These are phyloP conservation scores for Lasiodiplodia sp. DNA, from an alignment of 2,329 filamentous ascomycete species.

Conservation along the genomic window DNA sequence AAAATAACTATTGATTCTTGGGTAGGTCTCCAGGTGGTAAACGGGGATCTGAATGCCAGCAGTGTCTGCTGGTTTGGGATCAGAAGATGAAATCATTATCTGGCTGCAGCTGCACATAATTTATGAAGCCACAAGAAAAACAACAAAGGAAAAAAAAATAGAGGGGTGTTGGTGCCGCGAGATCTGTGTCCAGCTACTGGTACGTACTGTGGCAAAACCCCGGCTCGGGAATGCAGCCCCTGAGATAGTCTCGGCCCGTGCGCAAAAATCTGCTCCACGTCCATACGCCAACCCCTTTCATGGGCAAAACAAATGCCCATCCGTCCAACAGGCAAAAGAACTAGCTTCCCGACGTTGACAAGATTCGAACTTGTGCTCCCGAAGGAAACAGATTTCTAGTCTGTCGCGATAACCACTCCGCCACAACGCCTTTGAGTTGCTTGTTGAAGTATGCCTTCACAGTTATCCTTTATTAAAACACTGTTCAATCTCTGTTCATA, in stretches of 20 bases:
- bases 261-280: conserved; percentile 3
- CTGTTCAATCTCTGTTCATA: accelerated
- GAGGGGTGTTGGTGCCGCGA: neutral
- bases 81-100: no score
- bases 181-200: neutral
- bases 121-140: neutral
- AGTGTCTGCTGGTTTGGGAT: no score
- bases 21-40: no score
- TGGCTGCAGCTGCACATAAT: no score
- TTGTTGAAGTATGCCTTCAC: neutral
- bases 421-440: conserved; percentile 19
- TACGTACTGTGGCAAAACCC: neutral
- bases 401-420: conserved; percentile 31
- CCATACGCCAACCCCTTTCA: conserved; percentile 8
- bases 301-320: neutral
- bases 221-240: conserved; percentile 5
- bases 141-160: neutral
- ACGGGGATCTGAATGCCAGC: no score
- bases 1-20: no score
- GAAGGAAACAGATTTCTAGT: conserved; percentile 33
- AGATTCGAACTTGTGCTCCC: conserved; percentile 31
- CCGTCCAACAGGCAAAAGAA: conserved; percentile 1
- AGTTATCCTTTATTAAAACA: accelerated
- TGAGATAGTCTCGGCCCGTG: conserved; percentile 9
- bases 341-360: neutral